Evolutionary conservation across 208 protist species (phyloP).

Genomic region (Wallacemonas rigidus): DNA sequence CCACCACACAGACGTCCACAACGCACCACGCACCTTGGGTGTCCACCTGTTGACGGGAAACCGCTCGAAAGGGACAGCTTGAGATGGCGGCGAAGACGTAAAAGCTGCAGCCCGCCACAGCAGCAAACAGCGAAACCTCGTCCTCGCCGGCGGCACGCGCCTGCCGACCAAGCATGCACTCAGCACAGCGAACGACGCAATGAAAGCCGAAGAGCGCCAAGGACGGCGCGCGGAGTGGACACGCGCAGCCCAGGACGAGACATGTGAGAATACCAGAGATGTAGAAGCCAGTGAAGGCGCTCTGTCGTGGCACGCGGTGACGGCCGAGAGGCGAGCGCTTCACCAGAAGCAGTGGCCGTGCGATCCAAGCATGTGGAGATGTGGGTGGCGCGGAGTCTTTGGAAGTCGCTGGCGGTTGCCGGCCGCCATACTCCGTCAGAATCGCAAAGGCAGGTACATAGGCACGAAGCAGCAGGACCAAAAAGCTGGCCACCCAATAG

Average conservation of each 20-base stretch:
- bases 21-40: no score
- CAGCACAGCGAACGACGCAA: slow-evolving; percentile 58
- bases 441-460: slow-evolving; percentile 27
- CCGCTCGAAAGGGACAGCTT: slow-evolving; percentile 8
- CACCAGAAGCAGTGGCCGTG: neutral
- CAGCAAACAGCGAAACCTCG: slow-evolving; percentile 69
- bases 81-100: slow-evolving; percentile 71
- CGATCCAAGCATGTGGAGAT: neutral
- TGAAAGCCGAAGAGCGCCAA: slow-evolving; percentile 63
- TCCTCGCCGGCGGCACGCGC: slow-evolving; percentile 44
- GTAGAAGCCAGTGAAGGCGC: slow-evolving; percentile 59
- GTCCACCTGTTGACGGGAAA: no score
- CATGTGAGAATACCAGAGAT: slow-evolving; percentile 36
- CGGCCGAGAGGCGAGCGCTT: slow-evolving; percentile 25
- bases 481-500: slow-evolving; percentile 56
- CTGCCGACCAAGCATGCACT: slow-evolving; percentile 61
- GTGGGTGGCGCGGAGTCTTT: neutral
- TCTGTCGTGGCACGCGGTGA: slow-evolving; percentile 33
- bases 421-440: slow-evolving; percentile 56
- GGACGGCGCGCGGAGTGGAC: slow-evolving; percentile 2
- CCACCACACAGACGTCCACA: neutral
- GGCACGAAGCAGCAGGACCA: slow-evolving; percentile 42
- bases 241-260: neutral
- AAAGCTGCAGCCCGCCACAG: slow-evolving; percentile 69
- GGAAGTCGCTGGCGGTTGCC: slow-evolving; percentile 5